These are phyloP conservation scores for Fagus sylvatica DNA, from an alignment of 306 rosid species.

Conservation along the genomic window DNA sequence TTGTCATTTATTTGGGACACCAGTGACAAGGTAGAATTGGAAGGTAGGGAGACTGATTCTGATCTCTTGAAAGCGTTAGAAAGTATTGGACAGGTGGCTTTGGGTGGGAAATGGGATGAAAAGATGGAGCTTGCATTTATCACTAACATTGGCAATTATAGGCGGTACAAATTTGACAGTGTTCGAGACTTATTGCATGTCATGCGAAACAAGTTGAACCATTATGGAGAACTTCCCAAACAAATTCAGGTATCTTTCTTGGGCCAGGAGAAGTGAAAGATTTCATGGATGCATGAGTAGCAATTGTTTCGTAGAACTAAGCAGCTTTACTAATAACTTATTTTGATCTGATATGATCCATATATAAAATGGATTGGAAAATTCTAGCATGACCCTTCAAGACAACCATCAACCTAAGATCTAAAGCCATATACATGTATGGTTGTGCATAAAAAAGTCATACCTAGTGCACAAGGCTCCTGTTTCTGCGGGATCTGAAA, in stretches of 20 bases:
- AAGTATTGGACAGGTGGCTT: conserved; percentile 50
- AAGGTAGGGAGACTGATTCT: conserved; percentile 55
- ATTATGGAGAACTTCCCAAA: conserved; percentile 72
- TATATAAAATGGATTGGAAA: neutral
- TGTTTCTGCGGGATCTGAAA: too few species aligned
- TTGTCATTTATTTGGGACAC: conserved; percentile 79
- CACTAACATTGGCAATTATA: conserved; percentile 58
- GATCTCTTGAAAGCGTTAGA: conserved; percentile 58
- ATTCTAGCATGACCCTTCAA: neutral
- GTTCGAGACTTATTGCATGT: conserved; percentile 80
- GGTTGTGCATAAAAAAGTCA: too few species aligned
- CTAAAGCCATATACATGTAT: neutral
- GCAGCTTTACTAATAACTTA: neutral
- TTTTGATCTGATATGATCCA: neutral
- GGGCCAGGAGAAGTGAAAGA: neutral
- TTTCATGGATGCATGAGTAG: neutral
- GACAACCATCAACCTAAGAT: neutral
- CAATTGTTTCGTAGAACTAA: neutral
- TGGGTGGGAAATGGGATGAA: conserved; percentile 74
- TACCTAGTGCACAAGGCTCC: too few species aligned
- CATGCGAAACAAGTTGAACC: conserved; percentile 83
- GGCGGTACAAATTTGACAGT: conserved; percentile 73
- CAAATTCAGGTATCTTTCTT: conserved; percentile 70
- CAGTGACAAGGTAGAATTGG: conserved; percentile 81
- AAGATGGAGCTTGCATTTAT: conserved; percentile 67